A percentile compares a stretch with the other conserved stretches of the same genome.
Evolutionary conservation across 1,139 yeast genomes (phyloP).

Genomic region (Geotrichum restrictum): DNA sequence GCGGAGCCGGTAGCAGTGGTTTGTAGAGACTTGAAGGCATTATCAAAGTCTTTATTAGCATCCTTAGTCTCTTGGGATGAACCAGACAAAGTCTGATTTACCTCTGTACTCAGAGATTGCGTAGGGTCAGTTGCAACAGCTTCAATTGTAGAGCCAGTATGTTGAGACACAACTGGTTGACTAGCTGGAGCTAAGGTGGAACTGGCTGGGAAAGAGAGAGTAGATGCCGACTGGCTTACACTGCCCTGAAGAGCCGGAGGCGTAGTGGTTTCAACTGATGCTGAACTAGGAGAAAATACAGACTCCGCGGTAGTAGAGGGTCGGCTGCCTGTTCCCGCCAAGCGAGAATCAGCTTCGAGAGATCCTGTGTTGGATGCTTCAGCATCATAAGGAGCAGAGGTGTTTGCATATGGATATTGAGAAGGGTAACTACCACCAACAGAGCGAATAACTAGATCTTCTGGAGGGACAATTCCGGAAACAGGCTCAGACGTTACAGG

Average conservation of each 20-base stretch:
- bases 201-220: neutral
- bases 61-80: conserved; percentile 8
- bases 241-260: neutral
- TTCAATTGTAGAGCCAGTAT: conserved; percentile 13
- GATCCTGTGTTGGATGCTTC: conserved; percentile 12
- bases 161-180: conserved; percentile 1
- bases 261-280: conserved; percentile 15
- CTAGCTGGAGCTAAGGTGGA: neutral
- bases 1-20: conserved; percentile 10
- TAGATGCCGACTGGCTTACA: conserved; percentile 1
- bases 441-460: conserved; percentile 23
- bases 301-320: neutral
- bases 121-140: conserved; percentile 10
- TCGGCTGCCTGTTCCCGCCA: neutral
- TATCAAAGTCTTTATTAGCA: conserved; percentile 7
- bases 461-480: conserved; percentile 35
- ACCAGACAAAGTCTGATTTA: neutral
- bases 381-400: neutral
- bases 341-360: conserved; percentile 15
- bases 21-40: conserved; percentile 6
- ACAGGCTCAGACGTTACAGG: conserved; percentile 33
- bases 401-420: conserved; percentile 11
- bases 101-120: neutral
- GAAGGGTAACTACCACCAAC: conserved; percentile 1
- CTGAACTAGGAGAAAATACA: conserved; percentile 9